phyloP scores from a whole-genome alignment of 1,284 basidiomycete genomes.

The Malassezia equina region DNA sequence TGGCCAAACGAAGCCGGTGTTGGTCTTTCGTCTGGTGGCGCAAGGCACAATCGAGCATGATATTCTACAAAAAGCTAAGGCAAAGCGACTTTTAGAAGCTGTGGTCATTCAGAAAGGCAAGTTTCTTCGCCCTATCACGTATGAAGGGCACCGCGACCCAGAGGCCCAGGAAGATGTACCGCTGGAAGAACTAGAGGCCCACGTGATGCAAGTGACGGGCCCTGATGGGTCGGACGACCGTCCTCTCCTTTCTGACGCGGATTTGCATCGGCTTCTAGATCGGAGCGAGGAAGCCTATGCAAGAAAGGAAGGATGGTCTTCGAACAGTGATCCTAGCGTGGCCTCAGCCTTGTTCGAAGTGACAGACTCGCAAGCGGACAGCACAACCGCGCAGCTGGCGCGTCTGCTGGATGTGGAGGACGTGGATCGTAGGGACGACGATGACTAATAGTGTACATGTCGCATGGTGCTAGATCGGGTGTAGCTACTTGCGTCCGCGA shows the following conservation, averaged over 20 bases:
- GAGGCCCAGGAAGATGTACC: slow-evolving; percentile 47
- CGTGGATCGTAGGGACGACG: not conserved
- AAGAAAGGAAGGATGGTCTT: slow-evolving; percentile 66
- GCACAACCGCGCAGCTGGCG: slow-evolving; percentile 63
- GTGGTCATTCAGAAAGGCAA: slow-evolving; percentile 82
- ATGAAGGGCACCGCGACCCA: slow-evolving; percentile 62
- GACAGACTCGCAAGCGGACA: slow-evolving; percentile 62
- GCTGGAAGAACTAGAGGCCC: slow-evolving; percentile 68
- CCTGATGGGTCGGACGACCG: slow-evolving; percentile 56
- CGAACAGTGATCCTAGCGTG: slow-evolving; percentile 22
- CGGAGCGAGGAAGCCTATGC: slow-evolving; percentile 68
- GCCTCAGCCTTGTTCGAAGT: slow-evolving; percentile 61
- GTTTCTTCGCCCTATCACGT: slow-evolving; percentile 24
- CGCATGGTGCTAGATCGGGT: not conserved
- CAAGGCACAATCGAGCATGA: slow-evolving; percentile 73
- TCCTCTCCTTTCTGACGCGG: slow-evolving; percentile 62
- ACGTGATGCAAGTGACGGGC: slow-evolving; percentile 77
- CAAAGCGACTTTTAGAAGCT: slow-evolving; percentile 80
- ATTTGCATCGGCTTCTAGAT: slow-evolving; percentile 71
- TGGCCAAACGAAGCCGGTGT: slow-evolving; percentile 62
- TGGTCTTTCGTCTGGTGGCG: slow-evolving; percentile 67
- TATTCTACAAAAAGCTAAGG: slow-evolving; percentile 76
- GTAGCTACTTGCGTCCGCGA: not conserved
- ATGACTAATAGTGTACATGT: slow-evolving; percentile 12
- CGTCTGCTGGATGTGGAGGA: slow-evolving; percentile 42